Base-by-base conservation (phyloP, 2,329 filamentous ascomycete species). In the Xylaria sp. region DNA sequence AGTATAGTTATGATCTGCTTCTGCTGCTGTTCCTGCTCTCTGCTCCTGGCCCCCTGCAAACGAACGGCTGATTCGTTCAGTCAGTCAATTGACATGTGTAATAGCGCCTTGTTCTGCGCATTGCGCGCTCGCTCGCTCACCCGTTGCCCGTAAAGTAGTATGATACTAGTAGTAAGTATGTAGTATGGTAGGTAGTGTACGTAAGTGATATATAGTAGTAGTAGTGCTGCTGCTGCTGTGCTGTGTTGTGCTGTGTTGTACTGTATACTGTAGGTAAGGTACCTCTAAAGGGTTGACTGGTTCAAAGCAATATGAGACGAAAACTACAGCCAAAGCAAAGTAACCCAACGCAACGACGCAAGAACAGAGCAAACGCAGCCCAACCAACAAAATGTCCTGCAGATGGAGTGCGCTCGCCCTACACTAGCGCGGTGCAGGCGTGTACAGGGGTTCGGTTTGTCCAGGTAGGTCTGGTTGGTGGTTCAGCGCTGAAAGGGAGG, bases 371-470 rank as follows among this genome's bases (percentile, higher is more conserved):
- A 60, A 29, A 60, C 12, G n/a, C 47, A 61, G 51, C 47, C 44
- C 35, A 51, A 51, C 47, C 59, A 53, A 61, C 59, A 51, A 25
- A 53, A 63, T 55, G 50, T 47, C 37, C 60, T 55, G 60, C 60
- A 63, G 60, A 55, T 47, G 42, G 35, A 16, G 12, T 54, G 37
- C 37, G 50, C 13, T 42, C 48, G 63, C 55, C 55, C 47, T 60
- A 54, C 55, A 54, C 27, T 51, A 65, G 44, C 40, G 23, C 29
- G 21, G 21, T 25, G 51, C 51, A 63, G 61, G 13, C 58, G 40
- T 44, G 35, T 53, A 47, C 48, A 55, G 37, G 63, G 55, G 37
- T 58, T 44, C 25, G 27, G 27, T 44, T n/a, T 60, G 40, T 35
- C 58, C 44, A n/a, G 44, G 12, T 60, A 32, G 53, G 54, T 47